Conservation (phyloP, 768 basidiomycete species). For the Tremella yokohamensis region DNA sequence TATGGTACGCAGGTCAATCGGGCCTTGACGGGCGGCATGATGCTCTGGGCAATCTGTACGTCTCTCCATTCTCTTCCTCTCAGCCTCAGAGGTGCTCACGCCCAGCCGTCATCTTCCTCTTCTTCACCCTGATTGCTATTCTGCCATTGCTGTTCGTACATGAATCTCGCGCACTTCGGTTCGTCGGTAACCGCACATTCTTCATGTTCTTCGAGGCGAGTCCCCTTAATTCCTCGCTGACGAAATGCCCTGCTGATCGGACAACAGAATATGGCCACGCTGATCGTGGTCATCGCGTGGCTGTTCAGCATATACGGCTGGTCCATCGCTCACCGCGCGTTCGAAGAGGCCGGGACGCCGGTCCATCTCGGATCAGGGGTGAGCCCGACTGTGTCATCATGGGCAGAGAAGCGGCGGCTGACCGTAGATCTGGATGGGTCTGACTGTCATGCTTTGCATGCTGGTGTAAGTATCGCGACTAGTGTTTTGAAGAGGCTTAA, state of each 20-base stretch:
- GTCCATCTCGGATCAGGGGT: conserved; percentile 41
- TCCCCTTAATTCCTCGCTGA: neutral
- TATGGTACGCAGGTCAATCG: conserved; percentile 42
- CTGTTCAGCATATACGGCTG: conserved; percentile 46
- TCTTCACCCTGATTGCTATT: conserved; percentile 47
- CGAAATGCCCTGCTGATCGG: neutral
- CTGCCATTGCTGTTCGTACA: conserved; percentile 50
- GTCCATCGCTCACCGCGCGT: conserved; percentile 44
- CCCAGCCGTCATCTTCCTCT: conserved; percentile 42
- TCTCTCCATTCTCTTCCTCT: neutral
- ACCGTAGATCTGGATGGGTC: conserved; percentile 48
- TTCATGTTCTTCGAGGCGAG: conserved; percentile 43
- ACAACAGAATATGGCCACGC: conserved; percentile 28
- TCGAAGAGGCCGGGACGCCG: conserved; percentile 27
- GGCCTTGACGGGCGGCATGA: conserved; percentile 46
- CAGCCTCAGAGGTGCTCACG: neutral
- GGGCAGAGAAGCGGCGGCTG: neutral
- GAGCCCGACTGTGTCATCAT: conserved; percentile 14
- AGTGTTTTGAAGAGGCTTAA: neutral
- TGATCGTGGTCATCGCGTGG: conserved; percentile 39
- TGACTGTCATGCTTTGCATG: conserved; percentile 36
- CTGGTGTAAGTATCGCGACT: conserved; percentile 35
- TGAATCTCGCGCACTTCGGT: conserved; percentile 40
- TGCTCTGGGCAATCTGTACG: conserved; percentile 49
- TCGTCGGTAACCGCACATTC: conserved; percentile 45